These are phyloP conservation scores for Aspergillus clavatus DNA, from an alignment of 2,329 filamentous ascomycete species.

Conservation along the genomic window DNA sequence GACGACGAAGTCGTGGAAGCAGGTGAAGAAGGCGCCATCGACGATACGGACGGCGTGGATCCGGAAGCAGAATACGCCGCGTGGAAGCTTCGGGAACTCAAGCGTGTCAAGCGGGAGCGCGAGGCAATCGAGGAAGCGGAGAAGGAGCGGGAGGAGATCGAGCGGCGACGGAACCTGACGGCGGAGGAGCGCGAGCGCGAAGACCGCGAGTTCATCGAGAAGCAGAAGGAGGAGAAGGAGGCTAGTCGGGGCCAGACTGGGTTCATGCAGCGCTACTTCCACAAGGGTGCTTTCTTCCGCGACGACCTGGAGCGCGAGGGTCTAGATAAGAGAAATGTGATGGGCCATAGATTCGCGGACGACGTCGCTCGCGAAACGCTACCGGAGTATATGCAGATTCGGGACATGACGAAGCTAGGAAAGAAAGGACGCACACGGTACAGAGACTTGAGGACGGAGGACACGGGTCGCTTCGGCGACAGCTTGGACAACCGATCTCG, in stretches of 20 bases:
- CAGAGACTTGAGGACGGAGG: slow-evolving; percentile 79
- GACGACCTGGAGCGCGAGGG: slow-evolving; percentile 72
- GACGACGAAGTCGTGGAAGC: slow-evolving; percentile 60
- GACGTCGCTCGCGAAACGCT: slow-evolving; percentile 80
- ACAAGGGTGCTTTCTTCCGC: slow-evolving; percentile 93
- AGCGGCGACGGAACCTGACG: slow-evolving; percentile 79
- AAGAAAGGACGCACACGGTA: slow-evolving; percentile 90
- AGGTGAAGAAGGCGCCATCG: slow-evolving; percentile 66
- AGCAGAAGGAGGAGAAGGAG: slow-evolving; percentile 72
- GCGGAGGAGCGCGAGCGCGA: slow-evolving; percentile 81
- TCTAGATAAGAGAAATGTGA: slow-evolving; percentile 74
- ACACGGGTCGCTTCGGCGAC: slow-evolving; percentile 77
- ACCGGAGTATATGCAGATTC: slow-evolving; percentile 85
- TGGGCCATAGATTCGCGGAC: slow-evolving; percentile 77
- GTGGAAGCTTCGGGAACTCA: slow-evolving; percentile 90
- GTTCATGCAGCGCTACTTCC: slow-evolving; percentile 94
- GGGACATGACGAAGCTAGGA: slow-evolving; percentile 90
- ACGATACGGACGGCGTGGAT: slow-evolving; percentile 83
- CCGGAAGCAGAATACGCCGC: slow-evolving; percentile 83
- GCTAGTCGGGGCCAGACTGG: slow-evolving; percentile 72
- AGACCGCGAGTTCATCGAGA: slow-evolving; percentile 70
- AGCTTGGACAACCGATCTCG: slow-evolving; percentile 27
- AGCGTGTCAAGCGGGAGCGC: slow-evolving; percentile 80
- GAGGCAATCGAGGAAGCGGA: slow-evolving; percentile 79
- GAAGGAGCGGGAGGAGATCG: slow-evolving; percentile 80